Conservation (phyloP, 768 basidiomycete genomes). For the Tricholomella constricta region DNA sequence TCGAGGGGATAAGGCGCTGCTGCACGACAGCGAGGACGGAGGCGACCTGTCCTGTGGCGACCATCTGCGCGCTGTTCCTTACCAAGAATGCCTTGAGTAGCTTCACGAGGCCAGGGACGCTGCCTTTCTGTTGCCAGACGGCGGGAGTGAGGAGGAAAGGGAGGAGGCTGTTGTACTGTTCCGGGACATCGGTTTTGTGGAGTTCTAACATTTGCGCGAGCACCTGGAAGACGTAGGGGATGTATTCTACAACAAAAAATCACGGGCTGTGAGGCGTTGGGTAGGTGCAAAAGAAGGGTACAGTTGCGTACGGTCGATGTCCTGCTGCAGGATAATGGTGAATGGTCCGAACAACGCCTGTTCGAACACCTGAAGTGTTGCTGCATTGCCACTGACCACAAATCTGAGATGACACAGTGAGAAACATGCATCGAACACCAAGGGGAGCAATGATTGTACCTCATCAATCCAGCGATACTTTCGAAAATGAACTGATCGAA, state of each 20-base stretch:
- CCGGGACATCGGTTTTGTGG: slow-evolving; percentile 66
- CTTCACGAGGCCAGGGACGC: slow-evolving; percentile 90
- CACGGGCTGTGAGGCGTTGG: background rate
- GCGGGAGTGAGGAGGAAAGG: slow-evolving; percentile 82
- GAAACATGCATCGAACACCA: background rate
- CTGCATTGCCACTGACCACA: slow-evolving; percentile 68
- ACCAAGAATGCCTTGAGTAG: slow-evolving; percentile 82
- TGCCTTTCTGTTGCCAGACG: slow-evolving; percentile 93
- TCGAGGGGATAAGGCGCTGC: slow-evolving; percentile 86
- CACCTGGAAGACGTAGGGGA: slow-evolving; percentile 97
- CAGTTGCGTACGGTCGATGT: slow-evolving; percentile 77
- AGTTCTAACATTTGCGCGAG: slow-evolving; percentile 93
- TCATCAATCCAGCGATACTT: slow-evolving; percentile 90
- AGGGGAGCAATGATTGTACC: slow-evolving; percentile 44
- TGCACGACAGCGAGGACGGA: slow-evolving; percentile 86
- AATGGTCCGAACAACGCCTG: slow-evolving; percentile 82
- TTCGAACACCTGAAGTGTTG: slow-evolving; percentile 77
- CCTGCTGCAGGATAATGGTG: slow-evolving; percentile 84
- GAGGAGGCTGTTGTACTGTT: slow-evolving; percentile 76
- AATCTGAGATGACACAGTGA: slow-evolving; percentile 52
- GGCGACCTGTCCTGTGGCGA: slow-evolving; percentile 68
- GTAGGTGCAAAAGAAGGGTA: background rate
- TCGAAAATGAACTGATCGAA: slow-evolving; percentile 99
- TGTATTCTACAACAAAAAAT: slow-evolving; percentile 67
- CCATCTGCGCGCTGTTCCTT: slow-evolving; percentile 69